phyloP scores from a whole-genome alignment of 352 stramenopile genomes.

The Globisporangium spiculum region DNA sequence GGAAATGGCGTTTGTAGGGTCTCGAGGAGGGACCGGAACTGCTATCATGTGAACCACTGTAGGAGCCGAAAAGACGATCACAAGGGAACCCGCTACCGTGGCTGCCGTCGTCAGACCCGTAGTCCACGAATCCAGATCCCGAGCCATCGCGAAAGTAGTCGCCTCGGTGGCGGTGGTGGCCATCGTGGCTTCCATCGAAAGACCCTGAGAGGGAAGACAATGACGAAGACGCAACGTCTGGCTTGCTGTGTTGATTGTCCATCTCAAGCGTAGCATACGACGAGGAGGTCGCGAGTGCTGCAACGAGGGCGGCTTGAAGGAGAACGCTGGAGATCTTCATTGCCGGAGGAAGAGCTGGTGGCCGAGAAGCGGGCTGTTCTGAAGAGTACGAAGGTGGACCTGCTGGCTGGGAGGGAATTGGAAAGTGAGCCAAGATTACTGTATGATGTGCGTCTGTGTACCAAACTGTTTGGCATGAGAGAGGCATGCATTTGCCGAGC shows the following conservation, averaged over 20 bases:
- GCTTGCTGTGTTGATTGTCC: neutral
- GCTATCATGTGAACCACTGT: slow-evolving; percentile 1
- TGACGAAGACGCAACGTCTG: neutral
- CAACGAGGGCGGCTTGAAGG: neutral
- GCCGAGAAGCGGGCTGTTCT: no score
- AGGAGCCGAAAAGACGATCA: neutral
- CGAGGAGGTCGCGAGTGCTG: neutral
- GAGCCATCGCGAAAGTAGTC: neutral
- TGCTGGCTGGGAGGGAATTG: neutral
- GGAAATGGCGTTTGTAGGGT: slow-evolving; percentile 2
- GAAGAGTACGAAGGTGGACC: no score
- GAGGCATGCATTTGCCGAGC: no score
- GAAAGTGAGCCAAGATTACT: slow-evolving; percentile 1
- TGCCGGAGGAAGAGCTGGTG: neutral
- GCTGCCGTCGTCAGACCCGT: neutral
- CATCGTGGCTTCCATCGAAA: neutral
- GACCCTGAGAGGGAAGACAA: neutral
- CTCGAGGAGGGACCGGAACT: neutral
- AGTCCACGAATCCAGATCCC: neutral
- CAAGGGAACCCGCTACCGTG: neutral
- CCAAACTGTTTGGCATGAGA: no score
- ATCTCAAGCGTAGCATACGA: neutral
- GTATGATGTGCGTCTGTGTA: no score
- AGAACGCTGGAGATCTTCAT: slow-evolving; percentile 12
- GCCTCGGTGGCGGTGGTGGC: neutral